Base-by-base conservation (phyloP, 805 yeast genomes). In the Clavispora phyllophila region DNA sequence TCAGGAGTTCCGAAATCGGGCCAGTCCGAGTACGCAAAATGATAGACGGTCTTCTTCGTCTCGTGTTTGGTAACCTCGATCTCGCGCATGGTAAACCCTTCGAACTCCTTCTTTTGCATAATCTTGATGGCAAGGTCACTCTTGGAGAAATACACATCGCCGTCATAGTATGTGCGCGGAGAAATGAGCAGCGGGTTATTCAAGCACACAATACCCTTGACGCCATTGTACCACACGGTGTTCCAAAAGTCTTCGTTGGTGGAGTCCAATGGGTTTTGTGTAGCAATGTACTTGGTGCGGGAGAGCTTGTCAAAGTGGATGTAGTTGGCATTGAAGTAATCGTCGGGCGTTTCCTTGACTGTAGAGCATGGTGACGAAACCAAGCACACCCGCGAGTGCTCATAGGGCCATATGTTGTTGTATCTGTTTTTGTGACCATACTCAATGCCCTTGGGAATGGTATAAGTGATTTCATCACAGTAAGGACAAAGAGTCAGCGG, bases 401-500 rank as follows among this genome's bases (percentile, higher is more conserved):
- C 95, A 62, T 78, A 90, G 4, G 96, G 89, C 55, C 85, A 83
- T 34, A 90, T 86, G 60, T 90, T 95, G 54, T 86, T 84, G 68
- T 90, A 90, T 46, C 98, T 66, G 61, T 90, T 88, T 56, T 89
- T 89, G 41, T 74, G 62, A 20, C 95, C 91, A 34, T 81, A 72
- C 61, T 88, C 96, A 33, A 89, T 81, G 6, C 96, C 96, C 41
- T 60, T 54, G 1, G 76, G 75, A 14, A 71, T 55, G 38, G 61
- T 59, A 44, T 68, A 71, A 18, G 54, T 54, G 37, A 63, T 69
- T 4, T 58, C 55, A 45, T 70, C 74, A 53, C 76, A 71, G 26
- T 61, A 58, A 3, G 72, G 71, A 43, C 76, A 72, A 37, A 68
- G 60, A 2, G 68, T 61, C 44, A 60, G 60, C 5, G 76, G 74